Conservation (phyloP, 805 yeast genomes). For the Lachancea mirantina region DNA sequence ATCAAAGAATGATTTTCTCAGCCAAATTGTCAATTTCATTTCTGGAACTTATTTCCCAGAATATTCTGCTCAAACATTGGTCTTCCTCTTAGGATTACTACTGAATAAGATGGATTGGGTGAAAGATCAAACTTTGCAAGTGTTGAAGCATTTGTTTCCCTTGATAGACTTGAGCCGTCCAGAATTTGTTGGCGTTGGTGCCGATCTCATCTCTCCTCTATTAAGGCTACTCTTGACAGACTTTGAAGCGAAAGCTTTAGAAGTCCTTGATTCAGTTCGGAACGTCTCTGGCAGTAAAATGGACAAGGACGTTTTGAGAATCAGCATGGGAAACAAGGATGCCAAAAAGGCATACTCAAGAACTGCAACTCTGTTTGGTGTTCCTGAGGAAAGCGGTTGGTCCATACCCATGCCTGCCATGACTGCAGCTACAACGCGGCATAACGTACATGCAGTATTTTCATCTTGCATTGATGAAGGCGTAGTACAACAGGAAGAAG, state of each 20-base stretch:
- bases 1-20: slow-evolving; percentile 81
- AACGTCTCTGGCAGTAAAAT: slow-evolving; percentile 83
- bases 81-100: slow-evolving; percentile 69
- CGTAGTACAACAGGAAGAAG: slow-evolving; percentile 15
- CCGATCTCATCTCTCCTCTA: slow-evolving; percentile 88
- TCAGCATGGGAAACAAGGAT: slow-evolving; percentile 80
- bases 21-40: slow-evolving; percentile 71
- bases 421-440: slow-evolving; percentile 80
- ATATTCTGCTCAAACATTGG: slow-evolving; percentile 65
- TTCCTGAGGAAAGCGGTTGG: slow-evolving; percentile 93
- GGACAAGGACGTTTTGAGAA: slow-evolving; percentile 85
- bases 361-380: slow-evolving; percentile 86
- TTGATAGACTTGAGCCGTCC: slow-evolving; percentile 67
- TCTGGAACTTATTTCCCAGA: slow-evolving; percentile 62
- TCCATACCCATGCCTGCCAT: slow-evolving; percentile 92
- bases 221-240: slow-evolving; percentile 74
- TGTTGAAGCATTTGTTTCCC: slow-evolving; percentile 69
- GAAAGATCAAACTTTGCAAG: slow-evolving; percentile 67
- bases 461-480: slow-evolving; percentile 57
- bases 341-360: slow-evolving; percentile 75
- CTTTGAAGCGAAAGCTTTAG: slow-evolving; percentile 80
- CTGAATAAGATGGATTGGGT: slow-evolving; percentile 77
- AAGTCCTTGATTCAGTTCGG: slow-evolving; percentile 79
- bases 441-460: slow-evolving; percentile 92
- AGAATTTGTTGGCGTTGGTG: slow-evolving; percentile 85